These are phyloP conservation scores for Fomitopsis schrenkii DNA, from an alignment of 1,284 basidiomycete genomes.

Conservation along the genomic window DNA sequence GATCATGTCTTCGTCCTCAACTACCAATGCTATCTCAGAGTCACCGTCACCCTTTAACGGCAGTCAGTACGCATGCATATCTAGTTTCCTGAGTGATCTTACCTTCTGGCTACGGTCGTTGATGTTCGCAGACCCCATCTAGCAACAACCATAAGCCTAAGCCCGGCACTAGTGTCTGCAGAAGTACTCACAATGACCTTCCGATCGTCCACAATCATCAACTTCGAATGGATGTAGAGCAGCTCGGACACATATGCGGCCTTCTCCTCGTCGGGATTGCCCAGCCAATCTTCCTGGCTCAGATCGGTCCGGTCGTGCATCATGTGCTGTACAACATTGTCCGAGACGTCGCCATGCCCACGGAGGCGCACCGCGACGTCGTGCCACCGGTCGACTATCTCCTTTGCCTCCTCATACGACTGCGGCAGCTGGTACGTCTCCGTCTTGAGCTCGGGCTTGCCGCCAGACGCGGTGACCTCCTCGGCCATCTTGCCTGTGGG, in stretches of 20 bases:
- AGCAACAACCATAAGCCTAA: neutral
- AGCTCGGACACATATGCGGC: conserved; percentile 78
- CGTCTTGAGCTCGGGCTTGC: conserved; percentile 48
- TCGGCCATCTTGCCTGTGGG: conserved; percentile 38
- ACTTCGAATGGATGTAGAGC: conserved; percentile 76
- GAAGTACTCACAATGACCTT: conserved; percentile 68
- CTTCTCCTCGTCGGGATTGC: conserved; percentile 78
- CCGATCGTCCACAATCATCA: conserved; percentile 93
- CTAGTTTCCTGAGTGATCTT: neutral
- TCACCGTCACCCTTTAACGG: conserved; percentile 76
- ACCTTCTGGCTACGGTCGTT: conserved; percentile 84
- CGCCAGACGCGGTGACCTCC: conserved; percentile 28
- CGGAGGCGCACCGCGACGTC: conserved; percentile 49
- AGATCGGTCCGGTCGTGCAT: conserved; percentile 58
- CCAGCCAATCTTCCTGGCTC: conserved; percentile 76
- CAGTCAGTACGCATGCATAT: neutral
- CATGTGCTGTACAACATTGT: conserved; percentile 79
- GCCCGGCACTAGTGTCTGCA: neutral
- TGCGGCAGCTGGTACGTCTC: conserved; percentile 65
- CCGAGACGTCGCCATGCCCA: conserved; percentile 57
- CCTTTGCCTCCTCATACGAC: conserved; percentile 59
- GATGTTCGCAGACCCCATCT: conserved; percentile 88
- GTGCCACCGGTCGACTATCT: conserved; percentile 67
- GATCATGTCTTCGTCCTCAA: conserved; percentile 84
- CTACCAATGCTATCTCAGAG: conserved; percentile 88